Conservation (phyloP, 1,139 yeast species). For the Williopsis jadinii region DNA sequence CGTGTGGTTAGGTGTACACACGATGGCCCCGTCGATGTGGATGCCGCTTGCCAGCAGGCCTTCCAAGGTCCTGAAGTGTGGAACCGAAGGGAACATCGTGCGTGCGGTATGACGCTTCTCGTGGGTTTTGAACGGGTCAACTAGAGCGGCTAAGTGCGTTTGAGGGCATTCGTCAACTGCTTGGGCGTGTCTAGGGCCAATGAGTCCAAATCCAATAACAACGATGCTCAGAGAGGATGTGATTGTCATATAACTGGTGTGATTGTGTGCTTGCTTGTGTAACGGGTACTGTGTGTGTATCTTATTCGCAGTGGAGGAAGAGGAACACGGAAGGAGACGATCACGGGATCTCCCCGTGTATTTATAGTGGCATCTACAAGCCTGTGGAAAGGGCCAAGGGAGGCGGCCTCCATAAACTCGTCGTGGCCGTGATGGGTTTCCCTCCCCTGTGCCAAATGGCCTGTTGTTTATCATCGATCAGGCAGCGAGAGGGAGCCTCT, state of each 20-base stretch:
- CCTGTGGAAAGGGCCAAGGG: no score
- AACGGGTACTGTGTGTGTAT: no score
- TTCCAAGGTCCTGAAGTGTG: conserved; percentile 9
- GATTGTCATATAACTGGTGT: conserved; percentile 7
- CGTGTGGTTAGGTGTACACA: conserved; percentile 15
- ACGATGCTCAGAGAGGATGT: conserved; percentile 8
- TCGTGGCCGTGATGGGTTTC: no score
- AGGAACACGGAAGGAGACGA: no score
- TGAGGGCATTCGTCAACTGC: conserved; percentile 11
- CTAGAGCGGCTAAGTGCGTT: conserved; percentile 10
- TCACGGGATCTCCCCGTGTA: no score
- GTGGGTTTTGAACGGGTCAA: conserved; percentile 11
- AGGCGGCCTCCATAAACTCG: no score
- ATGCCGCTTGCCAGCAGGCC: conserved; percentile 11
- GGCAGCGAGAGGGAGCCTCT: no score
- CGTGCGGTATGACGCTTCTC: conserved; percentile 12
- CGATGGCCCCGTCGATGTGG: conserved; percentile 14
- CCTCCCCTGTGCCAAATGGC: no score
- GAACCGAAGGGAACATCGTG: conserved; percentile 8
- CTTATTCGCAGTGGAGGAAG: no score
- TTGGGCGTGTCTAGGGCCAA: conserved; percentile 15
- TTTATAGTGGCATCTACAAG: no score
- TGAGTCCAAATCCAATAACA: conserved; percentile 14
- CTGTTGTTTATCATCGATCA: no score
- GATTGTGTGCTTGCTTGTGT: no score